Evolutionary conservation across 306 rosid species (phyloP), one percentile per base, ranked within the genome.

Genomic region (Rosa rugosa): DNA sequence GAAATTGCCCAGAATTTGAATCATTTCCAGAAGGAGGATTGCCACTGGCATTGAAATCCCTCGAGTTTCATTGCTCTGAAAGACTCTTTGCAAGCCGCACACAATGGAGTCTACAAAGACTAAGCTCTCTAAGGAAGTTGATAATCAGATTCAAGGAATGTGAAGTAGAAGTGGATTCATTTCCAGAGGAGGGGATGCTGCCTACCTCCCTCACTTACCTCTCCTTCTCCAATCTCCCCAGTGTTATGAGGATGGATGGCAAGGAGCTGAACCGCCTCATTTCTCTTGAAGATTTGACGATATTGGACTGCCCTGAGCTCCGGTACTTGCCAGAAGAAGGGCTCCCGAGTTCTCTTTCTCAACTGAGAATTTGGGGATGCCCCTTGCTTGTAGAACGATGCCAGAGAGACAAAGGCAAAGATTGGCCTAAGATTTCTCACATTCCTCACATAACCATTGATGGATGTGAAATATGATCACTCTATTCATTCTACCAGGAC

Each of bases 121-220:
- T 53, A 60, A 34, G 27, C 76, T 51, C 65, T 11, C 76, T 72
- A 1, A 34, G 31, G 13, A 16, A 18, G 45, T 53, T 72, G 31
- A 10, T 4, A 4, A 53, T 72, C 63, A 11, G 31, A n/a, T 68
- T 68, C 72, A 5, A 7, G 2, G 27, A 17, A 14, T 47, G 2
- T 75, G 68, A 47, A 11, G 25, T 23, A 49, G 60, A 10, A 40
- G 65, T 23, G 46, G 80, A 81, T 34, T 45, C 65, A 12, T 80
- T 82, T 31, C 38, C 72, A 22, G 84, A 63, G 56, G 71, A 42
- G 65, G 36, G 18, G 1, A 16, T 47, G 49, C 59, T 72, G 53
- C 89, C 83, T 5, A 6, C 77, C 8, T 7, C 69, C 40, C 25
- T 67, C 20, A 31, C 17, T 5, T 9, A 4, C 11, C 64, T 76